Base-by-base conservation (phyloP, 257 asterid genomes). In the Solanum tarijense region DNA sequence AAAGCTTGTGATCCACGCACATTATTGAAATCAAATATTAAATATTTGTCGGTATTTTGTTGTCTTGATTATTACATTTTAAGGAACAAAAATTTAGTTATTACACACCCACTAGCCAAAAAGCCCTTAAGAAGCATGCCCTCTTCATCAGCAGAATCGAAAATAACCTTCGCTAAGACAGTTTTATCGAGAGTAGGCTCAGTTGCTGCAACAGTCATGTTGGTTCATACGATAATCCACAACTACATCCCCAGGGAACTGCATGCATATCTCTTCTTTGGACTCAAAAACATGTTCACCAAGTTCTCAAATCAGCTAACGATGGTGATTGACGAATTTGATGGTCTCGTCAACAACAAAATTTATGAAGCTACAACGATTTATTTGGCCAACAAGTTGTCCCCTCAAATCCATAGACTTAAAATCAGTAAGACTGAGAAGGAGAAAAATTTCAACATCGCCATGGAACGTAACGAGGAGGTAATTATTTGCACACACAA, bases 181-280 rank as follows among this genome's bases (percentile, higher is more conserved):
- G 43, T 60, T 90, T 32, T 88, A 89, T 29, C 83, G 58, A 31
- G 86, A 90, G 86, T 68, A 89, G n/a, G 58, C 89, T 14, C 43
- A 84, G 7, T 34, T 73, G 85, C 88, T 38, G 89, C 91, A 12
- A 86, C 88, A 14, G 86, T 87, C 48, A 38, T 38, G 43, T 36
- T 7, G 39, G 39, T 36, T 36, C 39, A 36, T 7, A 36, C 90
- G 2, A 46, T 87, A 36, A 4, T 87, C 29, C 68, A 83, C 14
- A 89, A 87, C 36, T 88, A 89, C 35, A 86, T 89, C 10, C 91
- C 90, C 38, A 46, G 4, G 58, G 68, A 85, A 27, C 14, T 90
- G 75, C 88, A 65, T 16, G 89, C 38, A 4, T 41, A 29, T 32
- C n/a, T 90, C 20, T 6, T 60, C 9, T 87, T 86, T 38, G 86